Percentiles rank a stretch among this genome's conserved stretches.
These are phyloP conservation scores for Xylaria sp. DNA, from an alignment of 2,329 filamentous ascomycete species.

Conservation along the genomic window DNA sequence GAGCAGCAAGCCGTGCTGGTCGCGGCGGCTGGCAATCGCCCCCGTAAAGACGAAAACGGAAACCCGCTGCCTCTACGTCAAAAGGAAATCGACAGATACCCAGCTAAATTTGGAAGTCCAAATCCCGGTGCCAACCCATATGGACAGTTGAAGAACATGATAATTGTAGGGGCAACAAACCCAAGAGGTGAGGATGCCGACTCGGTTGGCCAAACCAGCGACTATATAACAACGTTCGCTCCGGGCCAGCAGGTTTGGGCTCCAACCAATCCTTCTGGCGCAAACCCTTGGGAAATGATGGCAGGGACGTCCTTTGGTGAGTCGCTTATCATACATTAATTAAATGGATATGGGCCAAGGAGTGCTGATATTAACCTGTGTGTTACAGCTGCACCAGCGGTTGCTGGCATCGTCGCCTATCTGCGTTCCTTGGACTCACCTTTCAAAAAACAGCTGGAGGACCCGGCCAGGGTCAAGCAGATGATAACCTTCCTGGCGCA, in stretches of 20 bases:
- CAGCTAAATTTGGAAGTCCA: neutral
- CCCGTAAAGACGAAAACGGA: too few species aligned
- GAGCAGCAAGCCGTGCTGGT: neutral
- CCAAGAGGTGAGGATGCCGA: neutral
- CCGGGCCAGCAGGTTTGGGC: neutral
- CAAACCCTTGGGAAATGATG: neutral
- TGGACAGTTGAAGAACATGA: neutral
- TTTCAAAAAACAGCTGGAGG: neutral
- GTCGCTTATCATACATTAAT: too few species aligned
- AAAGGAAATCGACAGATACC: neutral
- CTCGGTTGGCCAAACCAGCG: neutral
- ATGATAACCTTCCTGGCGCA: neutral
- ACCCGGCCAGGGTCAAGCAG: neutral
- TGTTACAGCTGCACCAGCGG: neutral
- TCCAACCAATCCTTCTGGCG: neutral
- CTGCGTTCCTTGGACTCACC: neutral
- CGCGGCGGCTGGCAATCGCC: neutral
- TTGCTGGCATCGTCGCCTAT: neutral
- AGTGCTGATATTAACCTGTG: too few species aligned
- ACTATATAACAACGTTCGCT: neutral
- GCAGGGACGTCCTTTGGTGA: neutral
- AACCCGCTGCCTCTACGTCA: too few species aligned
- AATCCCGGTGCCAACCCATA: neutral
- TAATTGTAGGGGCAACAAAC: neutral
- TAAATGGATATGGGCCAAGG: too few species aligned